These are phyloP conservation scores for Cyclotella baltica DNA, from an alignment of 108 stramenopile genomes.

Conservation along the genomic window DNA sequence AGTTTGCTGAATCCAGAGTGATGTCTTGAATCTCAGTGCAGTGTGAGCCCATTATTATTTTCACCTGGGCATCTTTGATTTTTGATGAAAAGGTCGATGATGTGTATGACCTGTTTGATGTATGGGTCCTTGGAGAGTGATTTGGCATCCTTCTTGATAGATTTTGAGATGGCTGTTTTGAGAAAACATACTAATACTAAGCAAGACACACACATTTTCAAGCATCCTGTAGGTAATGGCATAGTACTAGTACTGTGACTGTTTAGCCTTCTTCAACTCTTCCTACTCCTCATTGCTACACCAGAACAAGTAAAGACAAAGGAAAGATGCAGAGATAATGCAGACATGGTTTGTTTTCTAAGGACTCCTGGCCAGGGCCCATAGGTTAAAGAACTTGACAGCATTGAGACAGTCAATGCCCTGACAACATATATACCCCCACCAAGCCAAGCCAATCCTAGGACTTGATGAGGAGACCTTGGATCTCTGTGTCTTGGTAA, in stretches of 20 bases:
- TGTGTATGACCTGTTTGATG: too few relatives aligned
- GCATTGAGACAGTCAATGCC: too few relatives aligned
- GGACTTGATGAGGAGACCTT: too few relatives aligned
- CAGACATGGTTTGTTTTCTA: too few relatives aligned
- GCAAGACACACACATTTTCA: background rate
- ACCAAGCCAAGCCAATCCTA: too few relatives aligned
- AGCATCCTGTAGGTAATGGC: background rate
- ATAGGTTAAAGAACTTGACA: too few relatives aligned
- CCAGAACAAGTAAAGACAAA: background rate
- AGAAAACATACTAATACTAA: background rate
- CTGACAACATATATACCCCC: too few relatives aligned
- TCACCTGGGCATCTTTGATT: background rate
- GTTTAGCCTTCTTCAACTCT: background rate
- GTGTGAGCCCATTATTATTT: background rate
- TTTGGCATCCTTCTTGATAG: too few relatives aligned
- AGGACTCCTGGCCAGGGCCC: too few relatives aligned
- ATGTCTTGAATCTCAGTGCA: background rate
- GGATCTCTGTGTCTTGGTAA: too few relatives aligned
- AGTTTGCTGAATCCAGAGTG: background rate
- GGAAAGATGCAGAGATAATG: too few relatives aligned
- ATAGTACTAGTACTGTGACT: background rate
- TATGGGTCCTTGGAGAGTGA: too few relatives aligned
- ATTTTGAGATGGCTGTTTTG: background rate
- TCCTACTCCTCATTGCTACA: background rate
- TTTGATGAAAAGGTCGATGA: background rate